phyloP scores from a whole-genome alignment of 2,329 filamentous ascomycete genomes.

The Colletotrichum lini region DNA sequence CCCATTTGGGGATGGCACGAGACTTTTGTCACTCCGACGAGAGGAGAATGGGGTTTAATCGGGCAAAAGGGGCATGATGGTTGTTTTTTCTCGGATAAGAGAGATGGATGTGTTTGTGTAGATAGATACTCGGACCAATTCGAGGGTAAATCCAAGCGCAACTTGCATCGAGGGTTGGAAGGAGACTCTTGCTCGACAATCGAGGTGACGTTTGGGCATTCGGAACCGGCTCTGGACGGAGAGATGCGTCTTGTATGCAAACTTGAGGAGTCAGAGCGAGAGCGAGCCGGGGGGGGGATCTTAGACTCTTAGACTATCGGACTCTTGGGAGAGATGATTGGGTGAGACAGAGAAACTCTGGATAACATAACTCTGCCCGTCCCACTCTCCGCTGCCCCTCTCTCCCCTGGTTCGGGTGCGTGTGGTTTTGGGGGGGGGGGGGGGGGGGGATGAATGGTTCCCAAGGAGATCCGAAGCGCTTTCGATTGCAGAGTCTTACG shows the following conservation, averaged over 20 bases:
- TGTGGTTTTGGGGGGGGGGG: too few species aligned
- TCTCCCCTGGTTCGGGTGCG: neutral
- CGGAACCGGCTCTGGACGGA: neutral
- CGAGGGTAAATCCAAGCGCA: slow-evolving; percentile 1
- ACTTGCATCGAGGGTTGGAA: too few species aligned
- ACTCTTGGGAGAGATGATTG: neutral
- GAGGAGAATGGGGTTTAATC: too few species aligned
- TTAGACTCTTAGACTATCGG: neutral
- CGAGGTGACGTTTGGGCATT: too few species aligned
- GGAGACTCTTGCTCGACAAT: too few species aligned
- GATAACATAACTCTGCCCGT: neutral
- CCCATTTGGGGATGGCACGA: slow-evolving; percentile 6
- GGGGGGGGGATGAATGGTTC: too few species aligned
- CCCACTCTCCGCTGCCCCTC: neutral
- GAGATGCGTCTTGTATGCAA: neutral
- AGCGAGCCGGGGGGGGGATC: neutral
- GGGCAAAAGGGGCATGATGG: too few species aligned
- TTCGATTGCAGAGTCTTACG: neutral
- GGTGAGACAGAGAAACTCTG: neutral
- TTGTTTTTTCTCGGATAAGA: neutral
- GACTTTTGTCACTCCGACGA: neutral
- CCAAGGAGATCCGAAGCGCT: slow-evolving; percentile 25
- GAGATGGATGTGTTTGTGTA: too few species aligned
- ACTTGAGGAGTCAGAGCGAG: neutral
- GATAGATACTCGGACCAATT: neutral